phyloP scores from a whole-genome alignment of 129 eudicot genomes.

The Calendula officinalis region DNA sequence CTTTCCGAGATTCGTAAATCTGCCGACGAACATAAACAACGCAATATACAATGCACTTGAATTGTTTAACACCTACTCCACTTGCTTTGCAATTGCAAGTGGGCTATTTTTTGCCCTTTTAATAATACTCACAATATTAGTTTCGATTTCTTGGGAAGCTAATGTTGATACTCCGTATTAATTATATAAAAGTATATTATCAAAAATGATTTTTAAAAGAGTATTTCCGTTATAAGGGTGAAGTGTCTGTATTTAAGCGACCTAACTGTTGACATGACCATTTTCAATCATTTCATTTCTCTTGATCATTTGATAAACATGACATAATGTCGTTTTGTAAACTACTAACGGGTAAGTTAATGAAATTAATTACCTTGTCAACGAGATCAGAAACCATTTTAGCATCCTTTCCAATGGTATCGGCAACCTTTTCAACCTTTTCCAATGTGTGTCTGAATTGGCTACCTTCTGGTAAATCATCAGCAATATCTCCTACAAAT shows the following conservation, averaged over 20 bases:
- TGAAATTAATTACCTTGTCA: slow-evolving; percentile 30
- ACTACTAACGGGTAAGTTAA: no score
- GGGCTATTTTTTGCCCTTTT: background rate
- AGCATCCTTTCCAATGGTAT: slow-evolving; percentile 36
- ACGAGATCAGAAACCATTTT: slow-evolving; percentile 33
- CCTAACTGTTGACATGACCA: no score
- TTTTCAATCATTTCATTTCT: no score
- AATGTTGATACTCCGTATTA: background rate
- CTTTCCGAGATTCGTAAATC: no score
- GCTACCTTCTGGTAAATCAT: slow-evolving; percentile 40
- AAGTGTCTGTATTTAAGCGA: no score
- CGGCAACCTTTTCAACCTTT: slow-evolving; percentile 34
- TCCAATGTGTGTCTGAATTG: slow-evolving; percentile 21
- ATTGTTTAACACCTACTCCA: background rate
- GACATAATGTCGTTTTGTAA: no score
- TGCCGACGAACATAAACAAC: no score
- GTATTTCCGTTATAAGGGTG: no score
- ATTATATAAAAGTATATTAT: no score
- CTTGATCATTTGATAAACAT: no score
- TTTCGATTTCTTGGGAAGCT: background rate
- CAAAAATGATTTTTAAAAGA: no score
- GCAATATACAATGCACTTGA: no score
- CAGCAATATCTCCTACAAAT: slow-evolving; percentile 37
- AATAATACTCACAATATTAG: background rate
- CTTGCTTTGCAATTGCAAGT: background rate